These are phyloP conservation scores for Fistulifera solaris DNA, from an alignment of 108 stramenopile species.

Conservation along the genomic window DNA sequence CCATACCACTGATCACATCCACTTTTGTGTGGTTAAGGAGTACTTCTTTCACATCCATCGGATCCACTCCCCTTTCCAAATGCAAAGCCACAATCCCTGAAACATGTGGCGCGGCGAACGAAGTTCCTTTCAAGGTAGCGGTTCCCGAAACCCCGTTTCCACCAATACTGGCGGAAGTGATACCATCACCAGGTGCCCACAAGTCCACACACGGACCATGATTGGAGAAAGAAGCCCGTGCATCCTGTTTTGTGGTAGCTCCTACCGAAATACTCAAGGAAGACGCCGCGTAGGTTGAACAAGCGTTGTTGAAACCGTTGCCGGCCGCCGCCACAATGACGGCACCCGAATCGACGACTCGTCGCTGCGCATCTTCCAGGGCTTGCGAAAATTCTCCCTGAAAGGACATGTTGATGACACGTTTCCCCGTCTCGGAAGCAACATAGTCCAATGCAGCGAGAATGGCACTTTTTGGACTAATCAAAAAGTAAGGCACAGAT, in stretches of 20 bases:
- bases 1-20: too few relatives aligned
- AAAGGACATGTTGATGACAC: neutral
- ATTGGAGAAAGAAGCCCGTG: neutral
- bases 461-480: too few relatives aligned
- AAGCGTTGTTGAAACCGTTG: constrained; percentile 1
- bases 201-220: neutral
- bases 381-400: neutral
- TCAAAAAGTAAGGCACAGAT: too few relatives aligned
- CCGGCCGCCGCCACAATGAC: neutral
- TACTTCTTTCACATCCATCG: too few relatives aligned
- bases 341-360: neutral
- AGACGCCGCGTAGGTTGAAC: neutral
- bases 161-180: neutral
- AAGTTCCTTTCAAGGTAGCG: constrained; percentile 25
- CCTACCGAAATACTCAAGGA: neutral
- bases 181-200: constrained; percentile 1
- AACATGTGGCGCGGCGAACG: constrained; percentile 44
- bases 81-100: constrained; percentile 34
- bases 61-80: neutral
- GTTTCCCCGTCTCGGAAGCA: neutral
- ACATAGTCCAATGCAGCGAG: neutral
- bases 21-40: too few relatives aligned
- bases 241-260: neutral
- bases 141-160: neutral
- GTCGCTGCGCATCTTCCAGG: neutral